A percentile compares a stretch with the other conserved stretches of the same genome.
These are phyloP conservation scores for Oehlia diaphana DNA, from an alignment of 192 early-diverging fungal genomes.

Conservation along the genomic window DNA sequence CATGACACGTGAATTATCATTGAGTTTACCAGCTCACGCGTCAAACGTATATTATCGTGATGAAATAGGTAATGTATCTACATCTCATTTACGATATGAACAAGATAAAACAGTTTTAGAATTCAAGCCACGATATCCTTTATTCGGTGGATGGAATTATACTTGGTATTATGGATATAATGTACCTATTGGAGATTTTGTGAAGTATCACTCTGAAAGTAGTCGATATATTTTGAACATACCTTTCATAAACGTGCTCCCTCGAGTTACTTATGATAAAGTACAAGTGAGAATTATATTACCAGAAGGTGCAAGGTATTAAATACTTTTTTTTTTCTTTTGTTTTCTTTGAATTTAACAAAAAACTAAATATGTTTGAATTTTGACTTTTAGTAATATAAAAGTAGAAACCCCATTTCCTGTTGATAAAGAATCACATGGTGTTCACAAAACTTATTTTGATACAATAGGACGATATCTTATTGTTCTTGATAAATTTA, in stretches of 20 bases:
- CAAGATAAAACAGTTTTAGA: conserved; percentile 59
- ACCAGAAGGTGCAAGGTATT: conserved; percentile 88
- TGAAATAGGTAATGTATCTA: conserved; percentile 97
- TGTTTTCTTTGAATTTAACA: background rate
- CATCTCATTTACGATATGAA: conserved; percentile 65
- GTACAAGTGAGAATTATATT: conserved; percentile 75
- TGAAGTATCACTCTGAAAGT: conserved; percentile 51
- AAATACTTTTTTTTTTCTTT: background rate
- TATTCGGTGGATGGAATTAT: conserved; percentile 98
- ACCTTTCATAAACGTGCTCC: conserved; percentile 67
- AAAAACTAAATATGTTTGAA: background rate
- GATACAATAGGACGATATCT: conserved; percentile 89
- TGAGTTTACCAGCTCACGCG: conserved; percentile 59
- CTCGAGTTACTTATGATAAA: conserved; percentile 62
- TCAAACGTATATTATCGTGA: conserved; percentile 82
- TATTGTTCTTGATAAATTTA: conserved; percentile 67
- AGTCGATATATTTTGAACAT: conserved; percentile 65
- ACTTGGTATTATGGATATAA: conserved; percentile 95
- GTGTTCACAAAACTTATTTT: conserved; percentile 74
- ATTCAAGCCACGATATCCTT: conserved; percentile 87
- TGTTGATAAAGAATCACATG: conserved; percentile 54
- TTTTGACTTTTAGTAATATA: conserved; percentile 53
- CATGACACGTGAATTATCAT: conserved; percentile 51
- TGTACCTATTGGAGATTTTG: conserved; percentile 62
- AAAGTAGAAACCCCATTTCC: conserved; percentile 61